Base-by-base conservation (phyloP, 169 alveolate genomes). In the Pseudocohnilembus persalinus region DNA sequence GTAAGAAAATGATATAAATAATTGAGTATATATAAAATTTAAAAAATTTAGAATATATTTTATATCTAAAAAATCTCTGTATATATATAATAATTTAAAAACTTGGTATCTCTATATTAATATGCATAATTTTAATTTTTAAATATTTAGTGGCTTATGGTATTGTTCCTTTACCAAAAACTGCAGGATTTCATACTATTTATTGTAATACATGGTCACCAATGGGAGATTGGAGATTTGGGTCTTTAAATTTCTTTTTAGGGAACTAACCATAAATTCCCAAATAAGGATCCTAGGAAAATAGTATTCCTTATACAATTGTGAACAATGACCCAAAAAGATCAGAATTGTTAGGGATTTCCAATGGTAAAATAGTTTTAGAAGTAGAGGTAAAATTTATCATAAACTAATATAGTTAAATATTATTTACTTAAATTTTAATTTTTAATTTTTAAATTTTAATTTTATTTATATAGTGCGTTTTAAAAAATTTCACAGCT, bases 131-230 rank as follows among this genome's bases (percentile, higher is more conserved):
- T 49, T 11, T 11, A 49, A 49, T 49, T 11, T 49, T 11, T 11
- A 11, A 6, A 75, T 30, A 75, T n/a, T 6, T 64, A 79, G 84
- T 79, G 1, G 35, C 84, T 74, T 86, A 86, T 64, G 90, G 90
- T 26, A 82, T 78, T 4, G 34, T 82, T 26, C 30, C n/a, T 16
- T 86, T 86, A 72, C 90, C 90, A 0, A 79, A 82, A 74, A 32
- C 76, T 30, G 80, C 77, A 32, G 90, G 90, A 20, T 86, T 32
- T 86, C 86, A 79, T 75, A 64, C 75, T 64, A 35, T 86, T 1
- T 65, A 81, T 29, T 76, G 83, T 74, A 82, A 86, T 30, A 86
- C 90, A n/a, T 86, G 90, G 90, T 80, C 90, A 1, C 90, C 90
- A 24, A 86, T 83, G 20, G 90, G 90, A 32, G 87, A 86, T 64